phyloP scores from a whole-genome alignment of 177 flowering plant genomes.

The Vitis hybrid region DNA sequence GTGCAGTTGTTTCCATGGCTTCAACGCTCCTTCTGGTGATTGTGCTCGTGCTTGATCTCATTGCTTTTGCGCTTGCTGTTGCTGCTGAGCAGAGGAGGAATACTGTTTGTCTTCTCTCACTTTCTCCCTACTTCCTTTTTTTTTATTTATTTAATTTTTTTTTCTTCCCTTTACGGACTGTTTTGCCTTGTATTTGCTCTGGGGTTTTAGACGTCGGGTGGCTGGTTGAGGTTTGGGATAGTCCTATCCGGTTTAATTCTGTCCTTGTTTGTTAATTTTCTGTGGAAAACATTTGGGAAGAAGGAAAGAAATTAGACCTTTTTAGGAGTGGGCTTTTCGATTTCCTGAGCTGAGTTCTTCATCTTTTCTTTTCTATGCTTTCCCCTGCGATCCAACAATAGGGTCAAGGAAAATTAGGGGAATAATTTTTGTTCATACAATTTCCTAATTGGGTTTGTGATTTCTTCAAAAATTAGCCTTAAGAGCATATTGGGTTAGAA shows the following conservation, averaged over 20 bases:
- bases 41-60: slow-evolving; percentile 56
- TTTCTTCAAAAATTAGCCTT: too few species aligned
- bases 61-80: slow-evolving; percentile 72
- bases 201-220: background rate
- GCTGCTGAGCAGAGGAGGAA: slow-evolving; percentile 67
- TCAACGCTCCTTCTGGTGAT: slow-evolving; percentile 43
- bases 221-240: background rate
- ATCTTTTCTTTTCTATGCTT: too few species aligned
- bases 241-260: background rate
- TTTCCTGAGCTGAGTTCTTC: too few species aligned
- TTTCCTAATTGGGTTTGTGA: too few species aligned
- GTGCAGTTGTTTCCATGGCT: slow-evolving; percentile 27
- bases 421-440: too few species aligned
- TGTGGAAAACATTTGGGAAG: too few species aligned
- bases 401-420: too few species aligned
- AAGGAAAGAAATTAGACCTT: too few species aligned
- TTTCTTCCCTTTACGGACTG: background rate
- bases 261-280: background rate
- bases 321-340: too few species aligned
- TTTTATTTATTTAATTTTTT: background rate
- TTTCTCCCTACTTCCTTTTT: background rate
- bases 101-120: slow-evolving; percentile 30
- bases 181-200: background rate
- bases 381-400: too few species aligned
- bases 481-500: too few species aligned